Evolutionary conservation across 1,284 basidiomycete genomes (phyloP), one percentile per base, ranked within the genome.

Genomic region (Apiotrichum veenhuisii): DNA sequence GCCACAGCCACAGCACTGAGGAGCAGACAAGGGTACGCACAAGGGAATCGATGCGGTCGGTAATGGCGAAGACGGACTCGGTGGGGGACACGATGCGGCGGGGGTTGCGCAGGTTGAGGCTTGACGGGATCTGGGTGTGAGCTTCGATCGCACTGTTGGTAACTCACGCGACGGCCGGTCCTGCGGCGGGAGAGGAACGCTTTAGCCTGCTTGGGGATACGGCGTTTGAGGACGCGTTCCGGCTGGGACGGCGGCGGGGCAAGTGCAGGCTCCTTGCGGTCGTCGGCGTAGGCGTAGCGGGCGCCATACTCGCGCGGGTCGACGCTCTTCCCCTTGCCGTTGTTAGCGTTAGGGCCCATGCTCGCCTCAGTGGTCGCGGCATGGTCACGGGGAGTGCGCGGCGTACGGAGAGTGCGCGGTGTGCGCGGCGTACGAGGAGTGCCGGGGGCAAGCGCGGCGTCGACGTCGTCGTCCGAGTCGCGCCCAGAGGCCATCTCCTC

Each of bases 321-420:
- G 48, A 56, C 55, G 44, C 34, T 43, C 20, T 57, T 57, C 38
- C 55, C 55, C 34, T 57, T 57, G 25, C n/a, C 36, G 27, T 18
- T 12, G 11, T 15, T 27, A 22, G 30, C 5, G 30, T 30, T 30
- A 30, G 30, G 30, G n/a, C n/a, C n/a, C n/a, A n/a, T n/a, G n/a
- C 41, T 12, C 36, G 44, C 14, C 25, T 47, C n/a, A 17, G 44
- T 5, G 20, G 17, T n/a, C n/a, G n/a, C n/a, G n/a, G n/a, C n/a
- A n/a, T n/a, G n/a, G n/a, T n/a, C n/a, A n/a, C n/a, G n/a, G n/a
- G n/a, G n/a, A n/a, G n/a, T n/a, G n/a, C n/a, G n/a, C n/a, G n/a
- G n/a, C n/a, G n/a, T n/a, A n/a, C n/a, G n/a, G n/a, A n/a, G n/a
- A n/a, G n/a, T n/a, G n/a, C n/a, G n/a, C n/a, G n/a, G n/a, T n/a